Percentiles rank a stretch among this genome's conserved stretches.
Conservation (phyloP, 306 rosid species). For the Rubus parviflorus region DNA sequence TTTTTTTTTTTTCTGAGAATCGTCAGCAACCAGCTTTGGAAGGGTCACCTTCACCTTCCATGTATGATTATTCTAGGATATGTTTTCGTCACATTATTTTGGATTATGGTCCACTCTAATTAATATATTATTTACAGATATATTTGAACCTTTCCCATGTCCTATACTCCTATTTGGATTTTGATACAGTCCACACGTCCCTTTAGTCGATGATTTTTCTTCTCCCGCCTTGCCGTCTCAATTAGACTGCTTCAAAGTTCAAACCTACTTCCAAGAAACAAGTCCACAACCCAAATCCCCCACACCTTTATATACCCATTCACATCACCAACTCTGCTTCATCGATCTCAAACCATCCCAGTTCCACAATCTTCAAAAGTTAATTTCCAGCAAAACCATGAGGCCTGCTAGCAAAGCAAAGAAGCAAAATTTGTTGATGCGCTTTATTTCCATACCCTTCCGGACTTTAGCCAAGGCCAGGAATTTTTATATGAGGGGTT, state of each 20-base stretch:
- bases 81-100: not conserved
- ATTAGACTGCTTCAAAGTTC: constrained; percentile 4
- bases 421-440: constrained; percentile 18
- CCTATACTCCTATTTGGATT: not conserved
- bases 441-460: constrained; percentile 32
- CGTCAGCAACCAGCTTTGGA: not conserved
- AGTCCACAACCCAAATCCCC: constrained; percentile 6
- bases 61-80: not conserved
- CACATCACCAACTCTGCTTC: not conserved
- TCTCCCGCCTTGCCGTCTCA: constrained; percentile 12
- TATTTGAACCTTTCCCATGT: constrained; percentile 7
- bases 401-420: constrained; percentile 10
- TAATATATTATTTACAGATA: no score
- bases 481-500: constrained; percentile 37
- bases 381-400: not conserved
- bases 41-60: not conserved
- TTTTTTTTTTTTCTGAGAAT: no score
- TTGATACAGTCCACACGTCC: constrained; percentile 19
- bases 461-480: constrained; percentile 44
- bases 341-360: not conserved
- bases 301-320: not conserved
- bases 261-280: constrained; percentile 3
- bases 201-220: not conserved
- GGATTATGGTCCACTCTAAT: not conserved
- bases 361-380: not conserved